Percentiles rank a stretch among this genome's conserved stretches.
phyloP scores from a whole-genome alignment of 2,329 filamentous ascomycete species.

The Xylariaceae sp. region DNA sequence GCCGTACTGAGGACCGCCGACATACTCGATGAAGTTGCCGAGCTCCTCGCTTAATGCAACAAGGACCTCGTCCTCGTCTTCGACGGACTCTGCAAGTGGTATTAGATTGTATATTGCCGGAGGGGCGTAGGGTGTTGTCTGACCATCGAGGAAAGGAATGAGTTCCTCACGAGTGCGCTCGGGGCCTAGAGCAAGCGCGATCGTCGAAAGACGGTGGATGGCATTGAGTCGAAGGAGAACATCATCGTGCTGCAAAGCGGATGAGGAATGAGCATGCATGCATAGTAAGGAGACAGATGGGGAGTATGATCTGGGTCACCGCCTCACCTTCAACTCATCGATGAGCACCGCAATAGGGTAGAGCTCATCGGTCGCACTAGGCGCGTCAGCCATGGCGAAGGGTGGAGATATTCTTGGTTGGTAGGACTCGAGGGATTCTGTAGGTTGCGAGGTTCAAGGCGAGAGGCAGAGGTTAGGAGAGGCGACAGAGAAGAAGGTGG shows the following conservation, averaged over 20 bases:
- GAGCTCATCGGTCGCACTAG: constrained; percentile 94
- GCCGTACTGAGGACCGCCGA: constrained; percentile 90
- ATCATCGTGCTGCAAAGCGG: constrained; percentile 82
- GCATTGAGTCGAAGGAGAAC: constrained; percentile 97
- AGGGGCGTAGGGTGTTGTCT: constrained; percentile 49
- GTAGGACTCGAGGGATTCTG: constrained; percentile 5
- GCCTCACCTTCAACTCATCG: constrained; percentile 93
- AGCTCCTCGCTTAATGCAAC: constrained; percentile 97
- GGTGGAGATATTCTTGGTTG: constrained; percentile 9
- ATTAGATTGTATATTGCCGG: constrained; percentile 39
- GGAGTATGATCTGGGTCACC: constrained; percentile 28
- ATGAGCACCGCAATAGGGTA: constrained; percentile 99
- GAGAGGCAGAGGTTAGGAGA: constrained; percentile 13
- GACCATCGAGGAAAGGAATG: constrained; percentile 98
- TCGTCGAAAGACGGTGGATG: constrained; percentile 97
- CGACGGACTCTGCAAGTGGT: constrained; percentile 80
- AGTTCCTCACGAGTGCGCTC: constrained; percentile 98
- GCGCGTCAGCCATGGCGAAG: constrained; percentile 83
- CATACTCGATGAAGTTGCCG: constrained; percentile 95
- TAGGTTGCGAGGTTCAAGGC: constrained; percentile 4
- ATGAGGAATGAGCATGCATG: constrained; percentile 32
- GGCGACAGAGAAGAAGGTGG: constrained; percentile 7
- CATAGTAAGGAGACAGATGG: constrained; percentile 24
- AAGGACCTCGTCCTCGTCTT: constrained; percentile 98
- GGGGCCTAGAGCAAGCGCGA: constrained; percentile 92